Evolutionary conservation across 2,329 filamentous ascomycete genomes (phyloP).

Genomic region (Neofusicoccum laricinum): DNA sequence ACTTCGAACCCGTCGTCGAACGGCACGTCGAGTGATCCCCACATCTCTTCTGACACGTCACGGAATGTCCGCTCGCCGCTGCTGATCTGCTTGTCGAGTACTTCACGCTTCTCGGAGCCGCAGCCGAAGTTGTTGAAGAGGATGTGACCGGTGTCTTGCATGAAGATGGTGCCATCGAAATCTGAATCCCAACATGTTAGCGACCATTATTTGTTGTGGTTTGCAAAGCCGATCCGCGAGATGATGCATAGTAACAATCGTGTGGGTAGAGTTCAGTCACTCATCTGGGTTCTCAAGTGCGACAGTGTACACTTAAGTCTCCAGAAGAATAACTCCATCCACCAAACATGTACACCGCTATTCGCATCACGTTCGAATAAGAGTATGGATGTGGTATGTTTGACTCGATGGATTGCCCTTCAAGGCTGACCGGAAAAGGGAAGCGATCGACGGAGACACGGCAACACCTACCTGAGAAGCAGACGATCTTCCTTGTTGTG

Average conservation of each 20-base stretch:
- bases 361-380: too few relatives aligned
- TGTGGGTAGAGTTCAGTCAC: too few relatives aligned
- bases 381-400: too few relatives aligned
- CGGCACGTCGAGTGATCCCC: constrained; percentile 63
- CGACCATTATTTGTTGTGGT: not conserved
- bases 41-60: constrained; percentile 71
- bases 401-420: not conserved
- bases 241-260: too few relatives aligned
- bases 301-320: too few relatives aligned
- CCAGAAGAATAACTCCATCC: too few relatives aligned
- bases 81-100: constrained; percentile 64
- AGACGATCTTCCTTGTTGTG: constrained; percentile 56
- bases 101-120: constrained; percentile 53
- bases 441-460: constrained; percentile 3
- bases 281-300: too few relatives aligned
- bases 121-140: constrained; percentile 66
- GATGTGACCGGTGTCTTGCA: constrained; percentile 64
- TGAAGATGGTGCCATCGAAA: constrained; percentile 71
- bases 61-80: constrained; percentile 64
- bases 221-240: not conserved
- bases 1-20: constrained; percentile 67
- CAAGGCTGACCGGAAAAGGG: constrained; percentile 4
- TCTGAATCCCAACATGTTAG: constrained; percentile 41
- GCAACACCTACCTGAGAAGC: constrained; percentile 51
- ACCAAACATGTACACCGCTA: too few relatives aligned